Evolutionary conservation across 495 filamentous ascomycete genomes (phyloP), one percentile per base, ranked within the genome.

Genomic region (Podospora pseudopauciseta): DNA sequence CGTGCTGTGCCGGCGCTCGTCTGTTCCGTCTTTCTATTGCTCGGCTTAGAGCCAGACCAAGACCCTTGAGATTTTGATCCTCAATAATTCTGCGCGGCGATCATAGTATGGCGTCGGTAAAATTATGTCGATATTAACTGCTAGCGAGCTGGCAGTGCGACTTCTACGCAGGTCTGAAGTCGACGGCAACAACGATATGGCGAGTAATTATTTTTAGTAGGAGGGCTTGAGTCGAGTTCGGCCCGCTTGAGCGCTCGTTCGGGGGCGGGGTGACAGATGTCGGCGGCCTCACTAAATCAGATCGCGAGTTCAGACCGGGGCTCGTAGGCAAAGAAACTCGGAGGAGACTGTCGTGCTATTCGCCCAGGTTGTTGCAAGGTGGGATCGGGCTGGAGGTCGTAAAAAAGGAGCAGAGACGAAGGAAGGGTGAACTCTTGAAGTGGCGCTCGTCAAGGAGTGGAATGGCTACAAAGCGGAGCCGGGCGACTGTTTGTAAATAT

Each of bases 401-500:
- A 49, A 16, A 18, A 49, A 49, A 49, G 39, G 39, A 49, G 39
- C 39, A 49, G 39, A 49, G 39, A 16, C 0, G 39, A 49, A 49
- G 9, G 39, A 49, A 49, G 7, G 55, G 55, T 26, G 55, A n/a
- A 58, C 55, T 26, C n/a, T 20, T 23, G n/a, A 20, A 58, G 55
- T 58, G 55, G 55, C 55, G 55, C 23, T 58, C 55, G 39, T 58
- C 55, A 58, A 23, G 55, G 55, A 58, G 55, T 26, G 55, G 55
- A 58, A 58, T 9, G 55, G 55, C 55, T 58, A 26, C 55, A 19
- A 57, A 58, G 55, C 55, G 55, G 55, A 20, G 55, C 55, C 1
- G 1, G 55, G n/a, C n/a, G 11, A 9, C 2, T 58, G n/a, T 19
- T 26, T 58, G 55, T 26, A 58, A 58, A 19, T 58, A 26, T 19